Percentiles rank a stretch among this genome's conserved stretches.
These are phyloP conservation scores for Streptanthus diversifolius DNA, from an alignment of 345 rosid species.

Conservation along the genomic window DNA sequence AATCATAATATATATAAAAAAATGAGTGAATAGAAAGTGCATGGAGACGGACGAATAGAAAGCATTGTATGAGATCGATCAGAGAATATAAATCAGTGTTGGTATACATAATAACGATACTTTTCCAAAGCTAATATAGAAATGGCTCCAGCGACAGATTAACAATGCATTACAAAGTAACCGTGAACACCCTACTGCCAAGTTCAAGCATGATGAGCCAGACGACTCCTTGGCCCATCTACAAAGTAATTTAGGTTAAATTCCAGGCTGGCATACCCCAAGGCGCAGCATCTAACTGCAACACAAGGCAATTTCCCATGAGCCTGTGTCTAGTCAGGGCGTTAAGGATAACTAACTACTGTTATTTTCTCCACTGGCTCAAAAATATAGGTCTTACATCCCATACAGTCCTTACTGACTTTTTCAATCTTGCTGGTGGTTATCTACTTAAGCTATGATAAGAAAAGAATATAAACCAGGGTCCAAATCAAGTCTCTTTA, in stretches of 20 bases:
- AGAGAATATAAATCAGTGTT: background rate
- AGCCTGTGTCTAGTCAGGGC: conserved; percentile 8
- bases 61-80: background rate
- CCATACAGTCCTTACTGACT: background rate
- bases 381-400: background rate
- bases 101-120: background rate
- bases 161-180: background rate
- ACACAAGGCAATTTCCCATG: background rate
- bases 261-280: background rate
- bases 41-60: background rate
- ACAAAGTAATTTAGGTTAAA: conserved; percentile 1
- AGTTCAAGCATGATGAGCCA: conserved; percentile 8
- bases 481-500: conserved; percentile 19
- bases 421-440: background rate
- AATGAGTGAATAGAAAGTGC: background rate
- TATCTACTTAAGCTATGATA: conserved; percentile 9
- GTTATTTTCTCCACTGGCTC: background rate
- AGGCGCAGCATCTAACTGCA: conserved; percentile 4
- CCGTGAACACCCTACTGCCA: background rate
- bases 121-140: background rate
- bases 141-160: background rate
- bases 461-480: conserved; percentile 13
- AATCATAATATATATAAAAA: conserved; percentile 23
- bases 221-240: conserved; percentile 1
- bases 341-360: conserved; percentile 2